These are phyloP conservation scores for Dendrobium catenatum DNA, from an alignment of 106 monocot genomes.

Conservation along the genomic window DNA sequence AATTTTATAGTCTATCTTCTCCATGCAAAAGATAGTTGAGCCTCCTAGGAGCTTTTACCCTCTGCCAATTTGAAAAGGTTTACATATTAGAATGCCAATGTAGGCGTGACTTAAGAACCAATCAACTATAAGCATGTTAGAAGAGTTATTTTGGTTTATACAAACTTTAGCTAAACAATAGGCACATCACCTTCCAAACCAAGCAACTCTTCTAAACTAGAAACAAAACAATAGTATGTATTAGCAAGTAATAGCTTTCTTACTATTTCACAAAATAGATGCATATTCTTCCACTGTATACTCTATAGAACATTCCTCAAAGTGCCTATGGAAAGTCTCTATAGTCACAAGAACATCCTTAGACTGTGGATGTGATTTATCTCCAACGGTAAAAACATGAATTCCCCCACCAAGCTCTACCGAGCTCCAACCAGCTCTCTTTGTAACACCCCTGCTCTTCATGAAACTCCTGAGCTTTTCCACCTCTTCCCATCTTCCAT, in stretches of 20 bases:
- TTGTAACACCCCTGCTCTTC: slow-evolving; percentile 39
- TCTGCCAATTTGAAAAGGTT: too few species aligned
- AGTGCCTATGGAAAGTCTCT: slow-evolving; percentile 14
- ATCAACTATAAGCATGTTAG: background rate
- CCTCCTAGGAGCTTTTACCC: background rate
- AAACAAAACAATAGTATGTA: background rate
- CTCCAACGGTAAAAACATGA: slow-evolving; percentile 32
- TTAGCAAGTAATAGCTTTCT: background rate
- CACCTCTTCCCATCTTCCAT: slow-evolving; percentile 61
- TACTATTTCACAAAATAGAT: background rate
- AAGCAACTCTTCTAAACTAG: background rate
- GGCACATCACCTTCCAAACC: background rate
- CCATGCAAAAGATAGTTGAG: background rate
- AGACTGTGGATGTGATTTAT: slow-evolving; percentile 16
- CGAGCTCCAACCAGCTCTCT: slow-evolving; percentile 61
- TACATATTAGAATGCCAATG: too few species aligned
- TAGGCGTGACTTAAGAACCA: too few species aligned
- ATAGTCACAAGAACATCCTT: slow-evolving; percentile 2
- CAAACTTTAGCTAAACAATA: background rate
- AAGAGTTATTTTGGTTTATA: slow-evolving; percentile 1
- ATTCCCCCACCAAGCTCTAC: slow-evolving; percentile 29
- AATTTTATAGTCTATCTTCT: background rate
- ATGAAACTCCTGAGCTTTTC: slow-evolving; percentile 46
- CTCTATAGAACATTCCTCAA: slow-evolving; percentile 12
- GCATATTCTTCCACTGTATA: background rate